Evolutionary conservation across 2,329 filamentous ascomycete genomes (phyloP), one percentile per base, ranked within the genome.

Genomic region (Stemphylium vesicarium): DNA sequence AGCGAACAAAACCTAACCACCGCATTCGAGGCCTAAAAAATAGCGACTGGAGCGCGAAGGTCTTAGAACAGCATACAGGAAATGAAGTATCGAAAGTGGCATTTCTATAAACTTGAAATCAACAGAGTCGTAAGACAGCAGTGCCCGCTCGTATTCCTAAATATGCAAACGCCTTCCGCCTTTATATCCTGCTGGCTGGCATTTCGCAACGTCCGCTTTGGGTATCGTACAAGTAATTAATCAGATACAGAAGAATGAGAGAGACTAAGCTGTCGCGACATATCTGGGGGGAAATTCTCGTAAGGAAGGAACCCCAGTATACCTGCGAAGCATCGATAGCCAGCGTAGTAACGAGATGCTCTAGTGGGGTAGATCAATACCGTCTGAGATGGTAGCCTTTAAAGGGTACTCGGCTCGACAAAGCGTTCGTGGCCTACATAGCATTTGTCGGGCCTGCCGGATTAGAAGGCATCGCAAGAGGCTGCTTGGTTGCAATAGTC

Each of bases 401-500:
- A 11, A 16, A 15, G 18, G n/a, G 12, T 16, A 12, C 18, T 38
- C 22, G 22, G 16, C 22, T 36, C 7, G 36, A 36, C 36, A 15
- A 38, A 13, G 22, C 20, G n/a, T 12, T 26, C 46, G 10, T 46
- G 7, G 40, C 13, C 44, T 60, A 67, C 15, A 50, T 39, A 29
- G 59, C 53, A 33, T 59, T 53, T 35, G 50, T 35, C 3, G 56
- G 49, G 24, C 60, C 54, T 35, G 62, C 39, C n/a, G 63, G 53
- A 22, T 35, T 37, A 36, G 55, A 32, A n/a, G 46, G 56, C 3
- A 58, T 43, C 2, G 63, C n/a, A 2, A 59, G 26, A 26, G 63
- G 57, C 20, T 68, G 64, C 42, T 70, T 68, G 18, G 63, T 64
- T 13, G 65, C 66, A 15, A 74, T 69, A 2, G 60, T 65, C 13